Base-by-base conservation (phyloP, 179 eudicot genomes). In the Corrigiola litoralis region DNA sequence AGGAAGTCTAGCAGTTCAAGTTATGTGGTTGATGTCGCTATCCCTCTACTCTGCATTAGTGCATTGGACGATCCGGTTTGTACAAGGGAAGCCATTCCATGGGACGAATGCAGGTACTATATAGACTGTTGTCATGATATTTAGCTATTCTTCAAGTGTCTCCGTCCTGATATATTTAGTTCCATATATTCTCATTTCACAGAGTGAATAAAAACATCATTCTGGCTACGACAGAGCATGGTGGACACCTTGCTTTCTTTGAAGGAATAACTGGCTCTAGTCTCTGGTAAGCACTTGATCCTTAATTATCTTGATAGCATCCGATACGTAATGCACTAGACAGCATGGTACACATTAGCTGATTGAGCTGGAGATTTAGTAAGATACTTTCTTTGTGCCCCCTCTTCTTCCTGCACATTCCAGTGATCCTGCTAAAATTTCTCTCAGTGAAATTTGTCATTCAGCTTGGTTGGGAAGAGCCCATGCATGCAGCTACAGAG, bases 51-150 rank as follows among this genome's bases (percentile, higher is more conserved):
- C 54, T 94, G 97, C 76, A 83, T 94, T 65, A 90, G 96, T 80
- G 78, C 99, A 28, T 80, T 94, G 80, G 99, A 94, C 67, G 99
- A 94, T 72, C 99, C 99, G 47, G 66, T 94, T 54, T 94, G 99
- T 78, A 94, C 99, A 33, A 70, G 55, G 24, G 99, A 94, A 80
- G 96, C 99, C 77, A 88, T 94, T 80, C 96, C 99, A 38, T 94
- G 94, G 94, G 97, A 94, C 77, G 99, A 94, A 72, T 94, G 99
- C 91, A 86, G 96, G 99, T 81, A n/a, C 50, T 58, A n/a, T 62
- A 28, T 40, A 4, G 9, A 46, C 60, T 64, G 29, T 49, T 23
- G 28, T 58, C 48, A 11, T 45, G 27, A n/a, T n/a, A n/a, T n/a
- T n/a, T n/a, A n/a, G n/a, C n/a, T n/a, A n/a, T n/a, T n/a, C n/a